Percentiles rank a stretch among this genome's conserved stretches.
Evolutionary conservation across 1,284 basidiomycete genomes (phyloP).

Genomic region (Chiua sp.): DNA sequence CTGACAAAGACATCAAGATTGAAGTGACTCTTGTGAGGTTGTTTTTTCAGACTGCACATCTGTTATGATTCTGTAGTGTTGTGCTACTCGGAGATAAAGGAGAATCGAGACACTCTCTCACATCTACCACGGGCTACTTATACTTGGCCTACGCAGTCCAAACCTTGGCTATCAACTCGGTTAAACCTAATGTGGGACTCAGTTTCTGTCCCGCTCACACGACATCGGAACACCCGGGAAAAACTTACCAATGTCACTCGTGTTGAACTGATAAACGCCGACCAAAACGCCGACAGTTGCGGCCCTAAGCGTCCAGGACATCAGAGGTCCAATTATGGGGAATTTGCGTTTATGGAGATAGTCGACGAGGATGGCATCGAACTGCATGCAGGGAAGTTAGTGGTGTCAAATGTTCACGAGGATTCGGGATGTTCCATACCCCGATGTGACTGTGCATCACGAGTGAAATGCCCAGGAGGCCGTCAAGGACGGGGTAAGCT

Average conservation of each 20-base stretch:
- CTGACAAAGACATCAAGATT: neutral
- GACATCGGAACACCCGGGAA: neutral
- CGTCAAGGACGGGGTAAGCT: slow-evolving; percentile 86
- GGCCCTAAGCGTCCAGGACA: slow-evolving; percentile 78
- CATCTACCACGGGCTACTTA: neutral
- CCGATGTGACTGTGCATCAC: slow-evolving; percentile 97
- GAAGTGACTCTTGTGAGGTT: neutral
- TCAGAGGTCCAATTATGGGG: slow-evolving; percentile 73
- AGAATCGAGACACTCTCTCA: neutral
- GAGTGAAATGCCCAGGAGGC: slow-evolving; percentile 83
- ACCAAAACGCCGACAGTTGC: slow-evolving; percentile 86
- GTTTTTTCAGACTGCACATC: neutral
- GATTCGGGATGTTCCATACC: slow-evolving; percentile 47
- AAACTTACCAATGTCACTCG: slow-evolving; percentile 89
- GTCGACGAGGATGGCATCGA: slow-evolving; percentile 80
- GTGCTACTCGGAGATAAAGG: slow-evolving; percentile 1
- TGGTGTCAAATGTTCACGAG: neutral
- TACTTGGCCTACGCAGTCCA: slow-evolving; percentile 66
- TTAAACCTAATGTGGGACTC: slow-evolving; percentile 55
- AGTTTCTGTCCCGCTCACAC: slow-evolving; percentile 9
- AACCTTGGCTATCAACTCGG: slow-evolving; percentile 68
- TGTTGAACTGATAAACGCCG: slow-evolving; percentile 97
- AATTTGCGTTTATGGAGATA: slow-evolving; percentile 96
- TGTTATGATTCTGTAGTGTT: no score
- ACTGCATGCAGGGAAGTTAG: slow-evolving; percentile 45